A percentile compares a stretch with the other conserved stretches of the same genome.
phyloP scores from a whole-genome alignment of 495 filamentous ascomycete species.

The Melanomma pulvis-pyrius region DNA sequence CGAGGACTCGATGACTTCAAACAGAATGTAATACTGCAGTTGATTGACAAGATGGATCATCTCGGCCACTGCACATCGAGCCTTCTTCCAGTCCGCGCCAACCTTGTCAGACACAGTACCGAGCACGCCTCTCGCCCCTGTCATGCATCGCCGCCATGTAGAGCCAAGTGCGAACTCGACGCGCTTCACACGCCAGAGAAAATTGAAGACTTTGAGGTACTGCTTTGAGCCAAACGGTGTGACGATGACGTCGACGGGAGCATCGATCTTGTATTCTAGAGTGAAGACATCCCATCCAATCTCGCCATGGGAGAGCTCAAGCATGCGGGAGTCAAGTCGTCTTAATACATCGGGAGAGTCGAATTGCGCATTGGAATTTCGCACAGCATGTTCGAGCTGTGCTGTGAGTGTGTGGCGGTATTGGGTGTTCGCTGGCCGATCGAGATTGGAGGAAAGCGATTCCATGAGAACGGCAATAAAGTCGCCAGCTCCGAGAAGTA shows the following conservation, averaged over 20 bases:
- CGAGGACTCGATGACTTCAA: constrained; percentile 94
- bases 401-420: constrained; percentile 95
- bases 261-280: constrained; percentile 96
- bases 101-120: constrained; percentile 75
- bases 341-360: constrained; percentile 91
- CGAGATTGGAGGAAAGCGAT: constrained; percentile 85
- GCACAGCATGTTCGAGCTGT: constrained; percentile 95
- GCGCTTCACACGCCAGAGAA: constrained; percentile 97
- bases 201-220: constrained; percentile 99
- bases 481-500: constrained; percentile 92
- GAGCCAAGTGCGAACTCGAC: constrained; percentile 91
- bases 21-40: constrained; percentile 97
- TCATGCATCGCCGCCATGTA: constrained; percentile 96
- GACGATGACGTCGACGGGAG: constrained; percentile 95
- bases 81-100: constrained; percentile 83
- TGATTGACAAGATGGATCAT: constrained; percentile 99
- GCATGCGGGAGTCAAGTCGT: constrained; percentile 92
- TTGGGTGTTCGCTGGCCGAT: constrained; percentile 91
- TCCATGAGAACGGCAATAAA: constrained; percentile 99
- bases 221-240: constrained; percentile 92
- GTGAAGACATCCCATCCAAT: constrained; percentile 99
- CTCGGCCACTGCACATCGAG: constrained; percentile 84
- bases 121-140: constrained; percentile 89
- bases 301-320: constrained; percentile 92
- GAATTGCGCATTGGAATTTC: constrained; percentile 94